Evolutionary conservation across 345 rosid genomes (phyloP).

Genomic region (Brassica juncea): DNA sequence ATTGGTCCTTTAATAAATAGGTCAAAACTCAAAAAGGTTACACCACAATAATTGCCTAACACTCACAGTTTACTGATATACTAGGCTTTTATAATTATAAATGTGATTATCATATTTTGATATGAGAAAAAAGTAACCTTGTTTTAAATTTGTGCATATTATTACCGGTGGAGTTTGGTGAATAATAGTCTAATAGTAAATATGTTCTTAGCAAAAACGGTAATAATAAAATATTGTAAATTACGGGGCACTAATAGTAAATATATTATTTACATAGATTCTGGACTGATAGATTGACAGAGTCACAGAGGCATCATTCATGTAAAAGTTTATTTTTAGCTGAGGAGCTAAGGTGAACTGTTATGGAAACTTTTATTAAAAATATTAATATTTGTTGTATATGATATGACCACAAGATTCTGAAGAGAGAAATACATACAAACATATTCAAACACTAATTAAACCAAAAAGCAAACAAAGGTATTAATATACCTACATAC

Average conservation of each 20-base stretch:
- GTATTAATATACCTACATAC: background rate
- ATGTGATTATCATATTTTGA: background rate
- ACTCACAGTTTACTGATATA: background rate
- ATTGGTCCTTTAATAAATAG: slow-evolving; percentile 1
- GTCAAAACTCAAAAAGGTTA: slow-evolving; percentile 12
- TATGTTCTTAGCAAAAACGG: background rate
- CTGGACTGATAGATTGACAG: background rate
- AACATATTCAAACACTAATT: background rate
- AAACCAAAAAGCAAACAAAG: background rate
- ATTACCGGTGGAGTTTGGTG: background rate
- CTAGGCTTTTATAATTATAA: background rate
- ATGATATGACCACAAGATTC: background rate
- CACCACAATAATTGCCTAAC: background rate
- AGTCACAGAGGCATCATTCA: background rate
- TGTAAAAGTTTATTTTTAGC: background rate
- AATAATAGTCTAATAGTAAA: background rate
- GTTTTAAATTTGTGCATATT: background rate
- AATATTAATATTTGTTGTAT: background rate
- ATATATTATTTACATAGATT: background rate
- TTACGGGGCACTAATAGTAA: background rate
- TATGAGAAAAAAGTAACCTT: background rate
- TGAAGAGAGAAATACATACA: background rate
- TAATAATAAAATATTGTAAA: background rate
- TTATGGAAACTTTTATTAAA: background rate
- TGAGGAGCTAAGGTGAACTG: background rate